phyloP scores from a whole-genome alignment of 345 rosid species.

The Punica granatum region DNA sequence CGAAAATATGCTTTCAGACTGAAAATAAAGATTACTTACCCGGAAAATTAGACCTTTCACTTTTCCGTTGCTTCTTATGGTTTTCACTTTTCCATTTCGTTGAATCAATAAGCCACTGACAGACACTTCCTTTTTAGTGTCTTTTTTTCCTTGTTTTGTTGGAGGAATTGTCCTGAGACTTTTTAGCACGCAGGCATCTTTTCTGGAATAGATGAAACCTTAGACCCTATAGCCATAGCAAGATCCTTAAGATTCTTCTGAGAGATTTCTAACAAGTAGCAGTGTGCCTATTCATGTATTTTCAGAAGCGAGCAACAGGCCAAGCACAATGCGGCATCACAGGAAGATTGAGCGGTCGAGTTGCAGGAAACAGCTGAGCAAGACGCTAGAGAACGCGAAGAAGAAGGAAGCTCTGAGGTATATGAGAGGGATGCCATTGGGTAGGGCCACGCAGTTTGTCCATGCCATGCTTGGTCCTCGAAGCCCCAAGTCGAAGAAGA shows the following conservation, averaged over 20 bases:
- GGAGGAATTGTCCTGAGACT: not conserved
- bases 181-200: not conserved
- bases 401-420: slow-evolving; percentile 26
- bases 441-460: slow-evolving; percentile 24
- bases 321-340: slow-evolving; percentile 6
- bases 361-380: slow-evolving; percentile 17
- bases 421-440: slow-evolving; percentile 20
- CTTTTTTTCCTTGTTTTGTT: not conserved
- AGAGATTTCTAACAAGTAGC: slow-evolving; percentile 1
- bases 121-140: not conserved
- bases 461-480: slow-evolving; percentile 18
- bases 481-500: slow-evolving; percentile 10
- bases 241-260: not conserved
- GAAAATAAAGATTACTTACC: not conserved
- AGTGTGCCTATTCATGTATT: slow-evolving; percentile 6
- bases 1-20: not conserved
- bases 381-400: slow-evolving; percentile 12
- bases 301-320: slow-evolving; percentile 28
- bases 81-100: too few species aligned
- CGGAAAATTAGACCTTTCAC: not conserved
- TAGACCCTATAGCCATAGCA: not conserved
- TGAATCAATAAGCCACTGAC: not conserved
- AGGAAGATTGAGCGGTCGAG: slow-evolving; percentile 19
- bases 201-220: not conserved
- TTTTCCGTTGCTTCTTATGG: too few species aligned